phyloP scores from a whole-genome alignment of 2,329 filamentous ascomycete species.

The Cladophialophora immunda region DNA sequence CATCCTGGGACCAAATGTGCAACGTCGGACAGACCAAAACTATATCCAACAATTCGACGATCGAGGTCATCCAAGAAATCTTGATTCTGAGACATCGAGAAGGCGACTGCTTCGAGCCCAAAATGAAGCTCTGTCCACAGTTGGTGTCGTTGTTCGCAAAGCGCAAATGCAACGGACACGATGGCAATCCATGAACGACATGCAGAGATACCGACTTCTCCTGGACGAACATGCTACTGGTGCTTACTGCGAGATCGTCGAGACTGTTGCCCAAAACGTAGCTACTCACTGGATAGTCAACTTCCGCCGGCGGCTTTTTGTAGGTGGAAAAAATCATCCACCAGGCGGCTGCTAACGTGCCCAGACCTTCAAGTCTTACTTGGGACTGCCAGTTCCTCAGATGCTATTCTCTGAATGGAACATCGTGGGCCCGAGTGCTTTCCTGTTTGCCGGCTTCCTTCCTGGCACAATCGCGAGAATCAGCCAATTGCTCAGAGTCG shows the following conservation, averaged over 20 bases:
- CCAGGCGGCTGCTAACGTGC: conserved; percentile 7
- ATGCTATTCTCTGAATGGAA: conserved; percentile 50
- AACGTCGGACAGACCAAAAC: conserved; percentile 47
- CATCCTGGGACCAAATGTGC: conserved; percentile 37
- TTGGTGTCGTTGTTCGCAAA: conserved; percentile 57
- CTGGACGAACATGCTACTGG: conserved; percentile 33
- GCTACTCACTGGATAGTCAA: conserved; percentile 27
- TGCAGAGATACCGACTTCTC: conserved; percentile 51
- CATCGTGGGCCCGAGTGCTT: conserved; percentile 46
- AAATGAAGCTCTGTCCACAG: conserved; percentile 60
- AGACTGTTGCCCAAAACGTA: conserved; percentile 21
- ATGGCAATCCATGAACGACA: conserved; percentile 40
- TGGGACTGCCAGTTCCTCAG: conserved; percentile 45
- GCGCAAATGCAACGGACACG: conserved; percentile 45
- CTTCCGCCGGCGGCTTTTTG: conserved; percentile 28
- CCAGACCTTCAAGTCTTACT: conserved; percentile 34
- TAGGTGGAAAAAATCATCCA: conserved; percentile 44
- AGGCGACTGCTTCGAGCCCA: conserved; percentile 56
- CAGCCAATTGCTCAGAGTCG: conserved; percentile 27
- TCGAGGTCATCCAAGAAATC: conserved; percentile 57
- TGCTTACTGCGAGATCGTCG: conserved; percentile 17
- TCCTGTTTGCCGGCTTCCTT: conserved; percentile 54
- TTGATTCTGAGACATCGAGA: conserved; percentile 50
- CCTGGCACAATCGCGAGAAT: conserved; percentile 18
- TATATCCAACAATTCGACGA: conserved; percentile 59